Percentiles rank a stretch among this genome's conserved stretches.
These are phyloP conservation scores for Hypomontagnella submonticulosa DNA, from an alignment of 495 filamentous ascomycete genomes.

Conservation along the genomic window DNA sequence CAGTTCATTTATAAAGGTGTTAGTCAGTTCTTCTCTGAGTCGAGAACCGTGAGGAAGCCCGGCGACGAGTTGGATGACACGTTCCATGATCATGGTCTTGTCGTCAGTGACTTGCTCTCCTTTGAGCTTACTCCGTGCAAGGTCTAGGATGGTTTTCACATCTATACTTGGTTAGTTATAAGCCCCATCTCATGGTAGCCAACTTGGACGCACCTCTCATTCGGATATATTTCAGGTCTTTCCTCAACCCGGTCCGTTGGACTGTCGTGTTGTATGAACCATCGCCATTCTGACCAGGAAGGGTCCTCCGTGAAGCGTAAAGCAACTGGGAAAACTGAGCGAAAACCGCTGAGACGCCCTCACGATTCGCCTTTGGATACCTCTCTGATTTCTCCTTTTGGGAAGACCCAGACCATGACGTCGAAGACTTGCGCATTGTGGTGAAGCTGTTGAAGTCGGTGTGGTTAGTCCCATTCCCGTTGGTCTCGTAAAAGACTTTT, in stretches of 20 bases:
- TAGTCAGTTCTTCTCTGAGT: slow-evolving; percentile 71
- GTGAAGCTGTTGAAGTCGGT: slow-evolving; percentile 23
- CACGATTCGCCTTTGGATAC: slow-evolving; percentile 47
- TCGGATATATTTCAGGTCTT: slow-evolving; percentile 70
- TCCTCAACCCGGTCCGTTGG: slow-evolving; percentile 64
- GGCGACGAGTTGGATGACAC: slow-evolving; percentile 78
- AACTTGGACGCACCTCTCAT: slow-evolving; percentile 47
- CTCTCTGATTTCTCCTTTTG: slow-evolving; percentile 33
- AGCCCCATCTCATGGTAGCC: background rate
- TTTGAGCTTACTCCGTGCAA: slow-evolving; percentile 53
- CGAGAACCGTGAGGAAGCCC: slow-evolving; percentile 71
- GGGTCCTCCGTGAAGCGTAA: slow-evolving; percentile 69
- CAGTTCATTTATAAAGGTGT: slow-evolving; percentile 74
- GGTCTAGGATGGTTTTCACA: slow-evolving; percentile 51
- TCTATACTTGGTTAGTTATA: slow-evolving; percentile 45
- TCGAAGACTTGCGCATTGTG: slow-evolving; percentile 18
- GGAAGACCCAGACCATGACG: slow-evolving; percentile 15
- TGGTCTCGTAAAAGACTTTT: slow-evolving; percentile 18
- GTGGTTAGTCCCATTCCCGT: slow-evolving; percentile 24
- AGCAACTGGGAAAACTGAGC: slow-evolving; percentile 72
- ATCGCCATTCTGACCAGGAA: slow-evolving; percentile 73
- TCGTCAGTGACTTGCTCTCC: slow-evolving; percentile 71
- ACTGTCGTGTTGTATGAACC: slow-evolving; percentile 58
- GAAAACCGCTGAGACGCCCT: slow-evolving; percentile 63
- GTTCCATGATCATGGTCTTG: slow-evolving; percentile 84